Evolutionary conservation across 2,329 filamentous ascomycete species (phyloP), one percentile per base, ranked within the genome.

Genomic region (Aspergillus ruber): DNA sequence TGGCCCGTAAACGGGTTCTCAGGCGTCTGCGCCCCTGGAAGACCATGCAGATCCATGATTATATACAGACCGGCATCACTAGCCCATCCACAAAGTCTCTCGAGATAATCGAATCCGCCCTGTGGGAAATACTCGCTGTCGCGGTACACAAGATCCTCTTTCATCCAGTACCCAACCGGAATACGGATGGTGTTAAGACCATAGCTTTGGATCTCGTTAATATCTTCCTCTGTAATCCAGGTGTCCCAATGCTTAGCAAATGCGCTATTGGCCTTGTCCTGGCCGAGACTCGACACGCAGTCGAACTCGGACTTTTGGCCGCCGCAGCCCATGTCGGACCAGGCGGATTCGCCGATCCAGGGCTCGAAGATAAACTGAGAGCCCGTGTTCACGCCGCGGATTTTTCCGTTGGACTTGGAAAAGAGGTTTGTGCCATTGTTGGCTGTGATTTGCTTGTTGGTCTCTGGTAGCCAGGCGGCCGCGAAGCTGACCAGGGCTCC

Each of bases 321-420:
- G 7, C 60, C 60, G 52, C 78, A 81, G 29, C 75, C 76, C 57
- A 79, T 77, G 15, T 53, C 54, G 15, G 50, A 59, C 76, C 78
- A 81, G 44, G 69, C 68, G 23, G 62, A 56, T 13, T 55, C 52
- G 41, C 71, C 71, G 57, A 80, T 76, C 78, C 78, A 81, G 6
- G 76, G 76, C 62, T 81, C 78, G 29, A 74, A 63, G 45, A 80
- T 59, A 55, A 80, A 79, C 20, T 74, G 67, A 0, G 73, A 71
- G 5, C 78, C 76, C 7, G 80, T 62, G 56, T 81, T 80, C 47
- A 81, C 78, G 27, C 78, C 78, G 8, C 77, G 74, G 44, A 81
- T 74, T 57, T 77, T 78, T 21, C 51, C 51, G 2, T 50, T 53
- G 0, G 48, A 54, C 0, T 25, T 15, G 2, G 51, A 46, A 43